A percentile compares a stretch with the other conserved stretches of the same genome.
Evolutionary conservation across 768 basidiomycete species (phyloP).

Genomic region (Heimioporus sp.): DNA sequence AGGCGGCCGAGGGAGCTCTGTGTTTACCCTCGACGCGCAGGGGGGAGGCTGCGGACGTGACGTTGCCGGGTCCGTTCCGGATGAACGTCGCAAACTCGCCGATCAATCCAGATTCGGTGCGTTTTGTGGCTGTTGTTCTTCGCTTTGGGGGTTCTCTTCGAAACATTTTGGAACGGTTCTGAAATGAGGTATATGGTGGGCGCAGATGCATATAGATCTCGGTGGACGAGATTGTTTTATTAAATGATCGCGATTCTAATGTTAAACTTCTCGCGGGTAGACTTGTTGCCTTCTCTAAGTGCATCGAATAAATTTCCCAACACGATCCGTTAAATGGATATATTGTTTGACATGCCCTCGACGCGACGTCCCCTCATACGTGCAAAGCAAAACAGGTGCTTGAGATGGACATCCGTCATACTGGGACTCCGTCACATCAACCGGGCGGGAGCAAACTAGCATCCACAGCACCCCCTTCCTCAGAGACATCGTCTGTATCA

Average conservation of each 20-base stretch:
- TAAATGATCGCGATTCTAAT: not conserved
- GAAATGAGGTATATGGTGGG: not conserved
- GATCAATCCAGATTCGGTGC: not conserved
- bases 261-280: too few species aligned
- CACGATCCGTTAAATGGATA: not conserved
- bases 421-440: constrained; percentile 35
- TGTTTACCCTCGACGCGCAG: not conserved
- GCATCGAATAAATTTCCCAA: too few species aligned
- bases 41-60: not conserved
- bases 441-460: constrained; percentile 93
- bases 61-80: not conserved
- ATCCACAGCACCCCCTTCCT: constrained; percentile 67
- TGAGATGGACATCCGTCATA: not conserved
- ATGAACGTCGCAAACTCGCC: constrained; percentile 1
- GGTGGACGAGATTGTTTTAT: not conserved
- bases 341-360: not conserved
- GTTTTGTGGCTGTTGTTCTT: too few species aligned
- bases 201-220: not conserved
- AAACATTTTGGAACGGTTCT: not conserved
- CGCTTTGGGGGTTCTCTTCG: not conserved
- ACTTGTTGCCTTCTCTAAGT: too few species aligned
- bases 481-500: constrained; percentile 54
- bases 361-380: not conserved
- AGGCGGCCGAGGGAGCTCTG: not conserved
- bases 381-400: not conserved